Percentiles rank a stretch among this genome's conserved stretches.
Evolutionary conservation across 192 early-diverging fungal genomes (phyloP).

Genomic region (Coemansia sp.): DNA sequence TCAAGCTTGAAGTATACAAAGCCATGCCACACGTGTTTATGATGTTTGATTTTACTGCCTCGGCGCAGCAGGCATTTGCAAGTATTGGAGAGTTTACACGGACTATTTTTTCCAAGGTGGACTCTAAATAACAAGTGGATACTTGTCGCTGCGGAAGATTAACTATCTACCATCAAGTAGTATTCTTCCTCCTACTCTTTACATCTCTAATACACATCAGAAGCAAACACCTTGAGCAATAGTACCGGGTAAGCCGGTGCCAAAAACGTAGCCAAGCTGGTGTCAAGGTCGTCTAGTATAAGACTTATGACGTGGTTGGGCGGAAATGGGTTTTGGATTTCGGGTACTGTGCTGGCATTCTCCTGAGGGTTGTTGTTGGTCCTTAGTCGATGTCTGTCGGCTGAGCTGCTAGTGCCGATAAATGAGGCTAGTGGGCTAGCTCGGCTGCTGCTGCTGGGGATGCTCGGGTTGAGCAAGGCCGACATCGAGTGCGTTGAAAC

Average conservation of each 20-base stretch:
- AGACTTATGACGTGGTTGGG: slow-evolving; percentile 44
- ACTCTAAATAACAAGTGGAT: no score
- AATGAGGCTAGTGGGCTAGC: background rate
- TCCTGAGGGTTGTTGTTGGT: background rate
- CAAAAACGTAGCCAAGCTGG: slow-evolving; percentile 34
- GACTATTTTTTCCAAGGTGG: background rate
- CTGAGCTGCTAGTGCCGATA: background rate
- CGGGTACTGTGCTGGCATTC: background rate
- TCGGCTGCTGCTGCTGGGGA: background rate
- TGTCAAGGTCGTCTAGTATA: slow-evolving; percentile 34
- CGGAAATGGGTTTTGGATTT: slow-evolving; percentile 39
- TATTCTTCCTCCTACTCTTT: no score
- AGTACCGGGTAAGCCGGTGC: slow-evolving; percentile 49
- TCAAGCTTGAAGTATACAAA: slow-evolving; percentile 18
- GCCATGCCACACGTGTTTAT: slow-evolving; percentile 47
- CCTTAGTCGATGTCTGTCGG: background rate
- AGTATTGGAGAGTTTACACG: slow-evolving; percentile 17
- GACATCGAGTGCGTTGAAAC: background rate
- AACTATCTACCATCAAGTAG: no score
- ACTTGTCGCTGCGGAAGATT: no score
- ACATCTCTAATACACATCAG: background rate
- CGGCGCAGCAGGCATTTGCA: slow-evolving; percentile 25
- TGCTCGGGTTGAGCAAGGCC: background rate
- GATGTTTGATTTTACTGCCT: slow-evolving; percentile 31
- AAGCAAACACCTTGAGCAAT: slow-evolving; percentile 46